Conservation (phyloP, 73 alveolate species). For the Tetrahymena thermophila region DNA sequence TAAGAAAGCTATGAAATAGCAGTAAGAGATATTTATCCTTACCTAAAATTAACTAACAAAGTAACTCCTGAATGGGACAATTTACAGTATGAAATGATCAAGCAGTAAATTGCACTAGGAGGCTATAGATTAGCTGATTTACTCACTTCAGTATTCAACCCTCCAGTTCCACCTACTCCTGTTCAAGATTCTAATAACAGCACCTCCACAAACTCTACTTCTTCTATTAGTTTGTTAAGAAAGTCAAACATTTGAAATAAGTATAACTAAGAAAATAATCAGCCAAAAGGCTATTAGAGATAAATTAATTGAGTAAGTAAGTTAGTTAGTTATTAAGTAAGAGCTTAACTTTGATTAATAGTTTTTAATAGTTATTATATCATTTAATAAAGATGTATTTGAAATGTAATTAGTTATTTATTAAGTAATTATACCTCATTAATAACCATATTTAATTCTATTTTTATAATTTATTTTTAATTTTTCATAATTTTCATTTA, state of each 20-base stretch:
- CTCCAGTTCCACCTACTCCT: neutral
- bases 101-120: constrained; percentile 24
- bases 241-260: neutral
- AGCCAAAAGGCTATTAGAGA: neutral
- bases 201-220: neutral
- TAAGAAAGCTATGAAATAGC: constrained; percentile 28
- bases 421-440: neutral
- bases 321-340: too few species aligned
- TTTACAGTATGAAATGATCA: neutral
- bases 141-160: neutral
- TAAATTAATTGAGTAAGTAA: neutral
- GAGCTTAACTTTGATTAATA: neutral
- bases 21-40: constrained; percentile 5
- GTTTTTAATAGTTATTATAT: too few species aligned
- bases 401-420: neutral
- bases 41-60: neutral
- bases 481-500: too few species aligned
- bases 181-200: neutral
- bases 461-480: too few species aligned
- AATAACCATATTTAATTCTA: too few species aligned
- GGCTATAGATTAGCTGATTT: constrained; percentile 34
- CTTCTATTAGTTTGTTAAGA: neutral
- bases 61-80: neutral
- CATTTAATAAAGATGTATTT: too few species aligned
- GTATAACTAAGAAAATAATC: neutral